Evolutionary conservation across 2,329 filamentous ascomycete genomes (phyloP).

Genomic region (Dactylella cylindrospora): DNA sequence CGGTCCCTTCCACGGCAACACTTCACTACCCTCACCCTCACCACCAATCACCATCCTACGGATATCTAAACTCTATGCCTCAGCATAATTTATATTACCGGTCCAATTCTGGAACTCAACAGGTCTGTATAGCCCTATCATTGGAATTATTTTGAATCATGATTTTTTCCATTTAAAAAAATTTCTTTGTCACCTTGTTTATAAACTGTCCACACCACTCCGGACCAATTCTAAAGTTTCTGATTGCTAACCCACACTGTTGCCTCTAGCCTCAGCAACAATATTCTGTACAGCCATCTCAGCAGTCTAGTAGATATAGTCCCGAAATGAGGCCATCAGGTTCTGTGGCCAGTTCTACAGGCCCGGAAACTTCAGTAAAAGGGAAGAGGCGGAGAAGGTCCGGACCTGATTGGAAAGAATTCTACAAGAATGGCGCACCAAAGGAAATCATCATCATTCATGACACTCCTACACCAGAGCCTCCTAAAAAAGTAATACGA

Average conservation of each 20-base stretch:
- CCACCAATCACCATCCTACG: slow-evolving; percentile 39
- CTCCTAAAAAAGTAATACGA: slow-evolving; percentile 45
- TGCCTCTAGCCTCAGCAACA: slow-evolving; percentile 23
- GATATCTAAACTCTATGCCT: slow-evolving; percentile 35
- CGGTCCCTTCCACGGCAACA: slow-evolving; percentile 40
- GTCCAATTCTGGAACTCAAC: slow-evolving; percentile 39
- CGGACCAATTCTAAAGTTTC: slow-evolving; percentile 2
- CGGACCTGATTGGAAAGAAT: slow-evolving; percentile 74
- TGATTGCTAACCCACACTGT: slow-evolving; percentile 17
- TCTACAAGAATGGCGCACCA: slow-evolving; percentile 79
- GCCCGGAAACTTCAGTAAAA: slow-evolving; percentile 32
- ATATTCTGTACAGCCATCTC: slow-evolving; percentile 9
- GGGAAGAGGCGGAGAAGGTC: slow-evolving; percentile 58
- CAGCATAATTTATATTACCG: slow-evolving; percentile 41
- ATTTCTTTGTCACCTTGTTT: neutral
- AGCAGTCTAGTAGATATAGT: slow-evolving; percentile 45
- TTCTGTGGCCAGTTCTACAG: slow-evolving; percentile 32
- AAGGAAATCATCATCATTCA: slow-evolving; percentile 85
- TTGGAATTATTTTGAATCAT: neutral
- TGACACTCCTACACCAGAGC: slow-evolving; percentile 63
- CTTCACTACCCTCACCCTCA: slow-evolving; percentile 42
- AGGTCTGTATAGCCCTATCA: slow-evolving; percentile 17
- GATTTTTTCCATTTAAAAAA: neutral
- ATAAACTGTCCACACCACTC: neutral
- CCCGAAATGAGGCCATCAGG: slow-evolving; percentile 54